phyloP scores from a whole-genome alignment of 257 asterid genomes.

The Ocimum tenuiflorum region DNA sequence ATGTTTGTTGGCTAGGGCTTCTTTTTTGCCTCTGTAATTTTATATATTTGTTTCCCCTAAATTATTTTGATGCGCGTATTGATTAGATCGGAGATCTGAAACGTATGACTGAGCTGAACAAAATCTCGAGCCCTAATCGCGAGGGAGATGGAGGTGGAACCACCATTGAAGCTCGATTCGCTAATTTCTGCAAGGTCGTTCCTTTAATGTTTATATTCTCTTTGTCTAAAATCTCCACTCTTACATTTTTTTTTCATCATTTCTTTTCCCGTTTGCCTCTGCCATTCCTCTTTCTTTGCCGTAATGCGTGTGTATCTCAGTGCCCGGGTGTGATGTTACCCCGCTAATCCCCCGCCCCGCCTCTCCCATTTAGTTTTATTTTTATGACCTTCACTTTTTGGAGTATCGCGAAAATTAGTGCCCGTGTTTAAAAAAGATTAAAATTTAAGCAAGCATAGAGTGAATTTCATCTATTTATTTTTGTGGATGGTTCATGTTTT shows the following conservation, averaged over 20 bases:
- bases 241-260: no score
- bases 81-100: slow-evolving; percentile 43
- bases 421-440: background rate
- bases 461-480: background rate
- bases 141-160: slow-evolving; percentile 31
- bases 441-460: background rate
- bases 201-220: background rate
- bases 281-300: no score
- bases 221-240: background rate
- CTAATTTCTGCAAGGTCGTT: slow-evolving; percentile 62
- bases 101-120: slow-evolving; percentile 39
- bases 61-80: slow-evolving; percentile 14
- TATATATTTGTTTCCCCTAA: background rate
- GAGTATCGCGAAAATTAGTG: slow-evolving; percentile 1
- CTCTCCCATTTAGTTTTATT: no score
- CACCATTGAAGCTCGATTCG: slow-evolving; percentile 58
- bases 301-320: no score
- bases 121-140: slow-evolving; percentile 28
- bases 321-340: no score
- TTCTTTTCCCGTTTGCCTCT: no score
- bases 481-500: background rate
- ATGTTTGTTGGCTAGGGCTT: slow-evolving; percentile 29
- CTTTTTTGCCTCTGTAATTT: background rate
- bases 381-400: no score
- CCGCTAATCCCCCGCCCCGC: background rate